Conservation (phyloP, 2,329 filamentous ascomycete genomes). For the Neospermospora avenae region DNA sequence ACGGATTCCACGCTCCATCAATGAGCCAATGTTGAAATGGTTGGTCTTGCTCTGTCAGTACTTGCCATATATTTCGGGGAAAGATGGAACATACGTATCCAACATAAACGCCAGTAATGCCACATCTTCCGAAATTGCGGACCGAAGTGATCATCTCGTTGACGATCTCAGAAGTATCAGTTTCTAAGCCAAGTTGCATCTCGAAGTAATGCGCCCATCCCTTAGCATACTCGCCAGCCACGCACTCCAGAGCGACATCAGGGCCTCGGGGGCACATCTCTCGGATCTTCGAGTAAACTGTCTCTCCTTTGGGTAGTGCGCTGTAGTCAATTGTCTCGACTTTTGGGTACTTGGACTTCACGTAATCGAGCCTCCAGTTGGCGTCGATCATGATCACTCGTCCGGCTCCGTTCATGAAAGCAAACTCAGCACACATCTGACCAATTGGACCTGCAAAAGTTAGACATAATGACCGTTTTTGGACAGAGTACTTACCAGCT, state of each 20-base stretch:
- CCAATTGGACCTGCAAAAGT: slow-evolving; percentile 62
- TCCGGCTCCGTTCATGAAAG: slow-evolving; percentile 67
- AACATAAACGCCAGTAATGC: slow-evolving; percentile 70
- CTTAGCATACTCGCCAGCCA: slow-evolving; percentile 59
- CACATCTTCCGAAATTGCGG: slow-evolving; percentile 67
- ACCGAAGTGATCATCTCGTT: slow-evolving; percentile 80
- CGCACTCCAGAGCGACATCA: slow-evolving; percentile 70
- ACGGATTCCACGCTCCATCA: slow-evolving; percentile 85
- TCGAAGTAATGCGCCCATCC: slow-evolving; percentile 59
- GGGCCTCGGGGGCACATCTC: slow-evolving; percentile 71
- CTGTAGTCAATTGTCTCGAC: slow-evolving; percentile 69
- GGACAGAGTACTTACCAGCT: slow-evolving; percentile 38
- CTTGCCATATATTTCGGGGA: background rate
- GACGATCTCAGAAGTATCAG: slow-evolving; percentile 76
- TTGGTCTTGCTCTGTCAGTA: slow-evolving; percentile 21
- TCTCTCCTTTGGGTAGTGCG: slow-evolving; percentile 56
- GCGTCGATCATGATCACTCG: slow-evolving; percentile 78
- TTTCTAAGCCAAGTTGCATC: slow-evolving; percentile 66
- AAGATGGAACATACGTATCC: slow-evolving; percentile 48
- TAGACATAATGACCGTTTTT: background rate
- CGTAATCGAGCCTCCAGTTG: slow-evolving; percentile 64
- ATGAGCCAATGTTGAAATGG: slow-evolving; percentile 46
- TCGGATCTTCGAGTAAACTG: slow-evolving; percentile 69
- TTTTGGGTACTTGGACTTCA: slow-evolving; percentile 62
- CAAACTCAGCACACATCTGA: slow-evolving; percentile 77